phyloP scores from a whole-genome alignment of 2,329 filamentous ascomycete species.

The Aspergillus hortae region DNA sequence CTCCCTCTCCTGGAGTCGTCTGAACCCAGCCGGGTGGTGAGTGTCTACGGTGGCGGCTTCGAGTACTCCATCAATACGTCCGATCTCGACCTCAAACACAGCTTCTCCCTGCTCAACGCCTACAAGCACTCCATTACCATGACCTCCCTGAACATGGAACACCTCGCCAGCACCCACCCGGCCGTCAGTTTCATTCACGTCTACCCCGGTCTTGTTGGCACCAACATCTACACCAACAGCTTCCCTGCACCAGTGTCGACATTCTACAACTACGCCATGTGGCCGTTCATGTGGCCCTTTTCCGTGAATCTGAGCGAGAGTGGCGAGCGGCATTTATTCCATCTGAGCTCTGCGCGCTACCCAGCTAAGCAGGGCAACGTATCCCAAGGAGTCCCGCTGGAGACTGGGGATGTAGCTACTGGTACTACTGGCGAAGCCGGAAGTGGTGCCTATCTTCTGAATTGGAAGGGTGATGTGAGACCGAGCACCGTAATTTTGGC shows the following conservation, averaged over 20 bases:
- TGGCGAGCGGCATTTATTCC: constrained; percentile 14
- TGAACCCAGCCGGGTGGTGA: constrained; percentile 51
- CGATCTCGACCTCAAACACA: constrained; percentile 39
- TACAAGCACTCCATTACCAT: constrained; percentile 46
- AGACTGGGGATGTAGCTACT: background rate
- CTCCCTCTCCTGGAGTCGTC: constrained; percentile 20
- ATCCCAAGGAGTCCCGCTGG: background rate
- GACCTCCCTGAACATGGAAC: constrained; percentile 49
- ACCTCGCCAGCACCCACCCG: constrained; percentile 46
- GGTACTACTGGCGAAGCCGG: constrained; percentile 6
- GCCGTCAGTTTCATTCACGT: constrained; percentile 49
- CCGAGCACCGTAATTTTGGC: constrained; percentile 2
- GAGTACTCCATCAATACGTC: constrained; percentile 48
- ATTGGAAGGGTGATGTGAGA: constrained; percentile 12
- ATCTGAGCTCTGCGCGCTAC: constrained; percentile 9
- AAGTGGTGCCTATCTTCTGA: constrained; percentile 11
- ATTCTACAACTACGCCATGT: background rate
- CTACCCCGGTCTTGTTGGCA: constrained; percentile 44
- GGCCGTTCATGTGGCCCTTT: constrained; percentile 7
- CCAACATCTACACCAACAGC: background rate
- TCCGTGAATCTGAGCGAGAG: constrained; percentile 7
- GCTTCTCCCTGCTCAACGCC: constrained; percentile 20
- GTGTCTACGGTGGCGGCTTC: constrained; percentile 49
- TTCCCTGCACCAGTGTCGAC: background rate
- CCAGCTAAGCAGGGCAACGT: background rate